A percentile compares a stretch with the other conserved stretches of the same genome.
These are phyloP conservation scores for Podospora appendiculata DNA, from an alignment of 495 filamentous ascomycete species.

Conservation along the genomic window DNA sequence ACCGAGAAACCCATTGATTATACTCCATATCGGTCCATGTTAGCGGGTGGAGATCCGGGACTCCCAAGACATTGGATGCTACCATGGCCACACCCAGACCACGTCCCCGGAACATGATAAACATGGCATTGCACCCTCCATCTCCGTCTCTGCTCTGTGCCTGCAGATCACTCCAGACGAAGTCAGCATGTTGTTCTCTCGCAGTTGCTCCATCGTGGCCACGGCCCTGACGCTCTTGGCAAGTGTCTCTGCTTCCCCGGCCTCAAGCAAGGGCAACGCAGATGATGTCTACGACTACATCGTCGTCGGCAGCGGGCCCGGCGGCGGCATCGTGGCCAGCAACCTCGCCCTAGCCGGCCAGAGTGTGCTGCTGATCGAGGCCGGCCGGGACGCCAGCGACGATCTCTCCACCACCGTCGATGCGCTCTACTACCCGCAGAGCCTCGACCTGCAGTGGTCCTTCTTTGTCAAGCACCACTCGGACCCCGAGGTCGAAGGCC, in stretches of 20 bases:
- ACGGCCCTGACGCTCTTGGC: too few species aligned
- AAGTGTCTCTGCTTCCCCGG: neutral
- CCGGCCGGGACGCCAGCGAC: conserved; percentile 47
- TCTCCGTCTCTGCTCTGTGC: too few species aligned
- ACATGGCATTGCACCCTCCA: too few species aligned
- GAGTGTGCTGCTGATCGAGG: conserved; percentile 52
- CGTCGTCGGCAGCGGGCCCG: conserved; percentile 55
- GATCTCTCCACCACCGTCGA: conserved; percentile 21
- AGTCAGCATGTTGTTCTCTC: too few species aligned
- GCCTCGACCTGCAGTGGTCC: conserved; percentile 32
- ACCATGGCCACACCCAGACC: too few species aligned
- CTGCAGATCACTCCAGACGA: too few species aligned
- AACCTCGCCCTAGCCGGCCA: conserved; percentile 53
- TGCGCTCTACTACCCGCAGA: conserved; percentile 17
- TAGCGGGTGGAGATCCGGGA: too few species aligned
- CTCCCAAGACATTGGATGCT: too few species aligned
- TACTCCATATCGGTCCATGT: too few species aligned
- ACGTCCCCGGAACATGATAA: too few species aligned
- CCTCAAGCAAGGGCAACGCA: neutral
- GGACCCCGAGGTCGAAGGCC: conserved; percentile 18
- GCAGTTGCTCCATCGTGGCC: too few species aligned
- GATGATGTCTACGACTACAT: conserved; percentile 49
- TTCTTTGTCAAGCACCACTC: conserved; percentile 33
- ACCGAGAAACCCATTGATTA: too few species aligned
- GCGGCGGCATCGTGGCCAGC: conserved; percentile 55